Percentiles rank a stretch among this genome's conserved stretches.
These are phyloP conservation scores for Claviceps capensis DNA, from an alignment of 2,329 filamentous ascomycete species.

Conservation along the genomic window DNA sequence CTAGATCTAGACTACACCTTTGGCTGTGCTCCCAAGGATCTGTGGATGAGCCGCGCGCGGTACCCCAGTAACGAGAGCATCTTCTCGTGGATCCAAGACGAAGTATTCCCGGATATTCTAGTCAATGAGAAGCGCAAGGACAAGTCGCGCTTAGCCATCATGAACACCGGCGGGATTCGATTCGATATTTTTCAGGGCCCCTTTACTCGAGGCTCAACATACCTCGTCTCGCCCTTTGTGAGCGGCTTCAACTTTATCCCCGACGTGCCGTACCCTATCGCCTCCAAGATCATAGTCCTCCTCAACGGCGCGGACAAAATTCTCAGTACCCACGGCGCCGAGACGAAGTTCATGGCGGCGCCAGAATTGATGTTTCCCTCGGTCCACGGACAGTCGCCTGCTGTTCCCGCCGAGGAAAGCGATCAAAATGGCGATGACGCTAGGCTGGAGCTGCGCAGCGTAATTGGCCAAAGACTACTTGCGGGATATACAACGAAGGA, in stretches of 20 bases:
- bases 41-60: conserved; percentile 69
- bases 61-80: conserved; percentile 66
- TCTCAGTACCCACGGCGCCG: conserved; percentile 21
- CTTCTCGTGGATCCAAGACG: conserved; percentile 63
- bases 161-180: conserved; percentile 83
- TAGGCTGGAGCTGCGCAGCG: conserved; percentile 19
- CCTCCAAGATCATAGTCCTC: conserved; percentile 50
- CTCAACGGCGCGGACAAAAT: conserved; percentile 43
- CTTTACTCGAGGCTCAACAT: conserved; percentile 81
- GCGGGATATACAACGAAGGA: conserved; percentile 81
- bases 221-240: conserved; percentile 75
- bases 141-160: conserved; percentile 55
- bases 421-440: conserved; percentile 11
- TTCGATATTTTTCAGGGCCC: conserved; percentile 91
- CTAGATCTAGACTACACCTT: conserved; percentile 60
- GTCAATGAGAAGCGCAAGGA: conserved; percentile 42
- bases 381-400: conserved; percentile 2
- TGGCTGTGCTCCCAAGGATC: conserved; percentile 69
- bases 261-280: conserved; percentile 66
- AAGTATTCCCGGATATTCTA: conserved; percentile 58
- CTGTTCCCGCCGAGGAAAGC: background rate
- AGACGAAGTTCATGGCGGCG: conserved; percentile 33
- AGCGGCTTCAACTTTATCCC: conserved; percentile 65
- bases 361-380: conserved; percentile 28
- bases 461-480: conserved; percentile 24